Conservation (phyloP, 495 filamentous ascomycete genomes). For the Penicillium cosmopolitanum region DNA sequence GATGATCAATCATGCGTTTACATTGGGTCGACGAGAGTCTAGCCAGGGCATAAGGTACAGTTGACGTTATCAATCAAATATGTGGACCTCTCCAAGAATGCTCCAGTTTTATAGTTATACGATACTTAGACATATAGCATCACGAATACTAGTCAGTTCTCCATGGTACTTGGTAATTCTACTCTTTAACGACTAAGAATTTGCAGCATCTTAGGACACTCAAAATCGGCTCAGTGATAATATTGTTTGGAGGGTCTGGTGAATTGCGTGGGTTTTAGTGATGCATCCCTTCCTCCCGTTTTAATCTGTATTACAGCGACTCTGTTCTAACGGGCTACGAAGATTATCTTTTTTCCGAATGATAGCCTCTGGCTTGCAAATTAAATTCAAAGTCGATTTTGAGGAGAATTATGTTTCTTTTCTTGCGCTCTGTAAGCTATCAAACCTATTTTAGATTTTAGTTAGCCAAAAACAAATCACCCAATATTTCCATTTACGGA, state of each 20-base stretch:
- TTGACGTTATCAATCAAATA: neutral
- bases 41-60: neutral
- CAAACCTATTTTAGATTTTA: neutral
- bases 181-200: neutral
- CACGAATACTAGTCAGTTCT: neutral
- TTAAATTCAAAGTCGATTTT: neutral
- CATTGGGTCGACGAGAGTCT: neutral
- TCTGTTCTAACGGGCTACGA: neutral
- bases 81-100: neutral
- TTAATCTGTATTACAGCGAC: neutral
- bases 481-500: neutral
- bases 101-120: neutral
- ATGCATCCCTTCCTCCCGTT: neutral
- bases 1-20: neutral
- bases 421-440: neutral
- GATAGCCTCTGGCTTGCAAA: neutral
- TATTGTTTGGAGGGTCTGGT: neutral
- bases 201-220: neutral
- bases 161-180: neutral
- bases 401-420: neutral
- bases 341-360: neutral
- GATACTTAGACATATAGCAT: neutral
- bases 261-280: neutral
- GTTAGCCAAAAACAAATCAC: neutral
- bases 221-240: neutral